Evolutionary conservation across 2,329 filamentous ascomycete genomes (phyloP).

Genomic region (Exophiala sideris): DNA sequence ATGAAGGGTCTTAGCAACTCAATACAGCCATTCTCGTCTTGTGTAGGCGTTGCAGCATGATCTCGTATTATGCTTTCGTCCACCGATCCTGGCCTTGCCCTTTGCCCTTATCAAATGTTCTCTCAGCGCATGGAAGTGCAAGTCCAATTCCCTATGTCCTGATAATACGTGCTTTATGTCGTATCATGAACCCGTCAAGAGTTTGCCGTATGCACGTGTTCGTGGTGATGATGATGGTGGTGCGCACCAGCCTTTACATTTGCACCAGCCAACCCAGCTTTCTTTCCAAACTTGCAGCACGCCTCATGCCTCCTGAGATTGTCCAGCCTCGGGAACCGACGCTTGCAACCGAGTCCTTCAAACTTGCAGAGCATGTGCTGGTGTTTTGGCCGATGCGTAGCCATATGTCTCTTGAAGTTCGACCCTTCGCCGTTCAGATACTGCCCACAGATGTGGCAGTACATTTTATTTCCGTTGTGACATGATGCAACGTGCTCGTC

Average conservation of each 20-base stretch:
- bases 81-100: no score
- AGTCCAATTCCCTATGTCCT: no score
- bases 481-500: slow-evolving; percentile 26
- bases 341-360: slow-evolving; percentile 26
- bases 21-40: no score
- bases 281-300: slow-evolving; percentile 30
- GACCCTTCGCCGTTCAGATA: slow-evolving; percentile 29
- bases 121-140: no score
- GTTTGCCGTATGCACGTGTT: slow-evolving; percentile 6
- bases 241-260: background rate
- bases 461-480: slow-evolving; percentile 27
- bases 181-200: background rate
- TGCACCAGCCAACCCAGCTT: slow-evolving; percentile 8
- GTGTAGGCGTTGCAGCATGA: no score
- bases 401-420: slow-evolving; percentile 29
- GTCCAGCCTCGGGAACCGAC: slow-evolving; percentile 27
- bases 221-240: slow-evolving; percentile 21
- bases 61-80: no score
- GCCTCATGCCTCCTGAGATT: slow-evolving; percentile 27
- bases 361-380: slow-evolving; percentile 29
- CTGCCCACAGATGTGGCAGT: slow-evolving; percentile 28
- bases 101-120: background rate
- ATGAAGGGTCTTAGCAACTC: no score
- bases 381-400: slow-evolving; percentile 27
- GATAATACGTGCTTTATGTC: no score